Conservation (phyloP, 73 alveolate species). For the Tetrahymena malaccensis region DNA sequence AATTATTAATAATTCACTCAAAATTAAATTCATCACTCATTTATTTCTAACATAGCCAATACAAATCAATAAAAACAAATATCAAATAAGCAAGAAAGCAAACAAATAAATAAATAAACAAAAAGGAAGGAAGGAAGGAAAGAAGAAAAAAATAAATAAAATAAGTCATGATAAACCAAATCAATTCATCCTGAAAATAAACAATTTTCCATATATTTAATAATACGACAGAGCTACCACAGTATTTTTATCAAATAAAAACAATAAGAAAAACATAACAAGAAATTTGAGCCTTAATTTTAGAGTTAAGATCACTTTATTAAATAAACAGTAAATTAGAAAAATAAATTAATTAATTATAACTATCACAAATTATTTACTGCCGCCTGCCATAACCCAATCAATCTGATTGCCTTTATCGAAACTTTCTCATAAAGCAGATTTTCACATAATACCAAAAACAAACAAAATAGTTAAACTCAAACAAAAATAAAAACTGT, state of each 20-base stretch:
- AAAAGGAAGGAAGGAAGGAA: no score
- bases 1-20: background rate
- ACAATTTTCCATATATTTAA: background rate
- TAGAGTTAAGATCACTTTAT: background rate
- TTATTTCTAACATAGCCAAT: background rate
- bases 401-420: background rate
- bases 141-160: no score
- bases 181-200: background rate
- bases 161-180: background rate
- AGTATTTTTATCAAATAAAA: background rate
- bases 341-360: no score
- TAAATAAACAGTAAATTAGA: background rate
- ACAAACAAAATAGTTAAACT: no score
- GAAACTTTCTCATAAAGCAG: no score
- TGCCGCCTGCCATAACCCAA: background rate
- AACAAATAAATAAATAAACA: background rate
- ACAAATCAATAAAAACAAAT: background rate
- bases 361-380: background rate
- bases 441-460: no score
- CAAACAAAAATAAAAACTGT: no score
- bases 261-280: no score
- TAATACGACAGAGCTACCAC: background rate
- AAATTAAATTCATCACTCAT: background rate
- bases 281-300: background rate
- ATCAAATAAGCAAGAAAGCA: background rate